Evolutionary conservation across 2,329 filamentous ascomycete genomes (phyloP).

Genomic region (Diplodia mutila): DNA sequence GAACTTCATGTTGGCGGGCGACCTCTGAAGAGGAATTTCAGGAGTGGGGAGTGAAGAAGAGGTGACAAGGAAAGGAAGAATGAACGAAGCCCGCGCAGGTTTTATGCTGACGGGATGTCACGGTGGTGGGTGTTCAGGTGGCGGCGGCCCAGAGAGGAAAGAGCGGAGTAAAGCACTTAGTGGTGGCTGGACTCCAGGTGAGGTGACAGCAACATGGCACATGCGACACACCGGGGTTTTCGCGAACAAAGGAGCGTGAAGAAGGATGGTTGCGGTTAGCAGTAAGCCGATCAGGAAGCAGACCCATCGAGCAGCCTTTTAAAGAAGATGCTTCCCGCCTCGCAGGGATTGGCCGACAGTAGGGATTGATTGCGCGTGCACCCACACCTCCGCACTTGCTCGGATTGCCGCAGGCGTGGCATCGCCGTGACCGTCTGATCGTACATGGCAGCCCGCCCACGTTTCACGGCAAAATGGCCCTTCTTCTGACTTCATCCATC

Average conservation of each 20-base stretch:
- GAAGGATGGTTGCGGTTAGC: constrained; percentile 16
- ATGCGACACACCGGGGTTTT: constrained; percentile 1
- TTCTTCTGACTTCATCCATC: constrained; percentile 4
- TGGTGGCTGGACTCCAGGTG: constrained; percentile 16
- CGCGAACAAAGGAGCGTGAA: constrained; percentile 16
- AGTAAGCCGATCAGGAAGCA: constrained; percentile 1
- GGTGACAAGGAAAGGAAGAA: not conserved
- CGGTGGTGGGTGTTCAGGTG: not conserved
- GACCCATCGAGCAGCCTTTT: constrained; percentile 5
- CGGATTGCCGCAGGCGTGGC: constrained; percentile 1
- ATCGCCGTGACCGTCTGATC: not conserved
- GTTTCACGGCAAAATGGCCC: constrained; percentile 14
- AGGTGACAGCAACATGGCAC: constrained; percentile 9
- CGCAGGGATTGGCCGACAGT: not conserved
- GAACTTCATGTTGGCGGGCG: constrained; percentile 11
- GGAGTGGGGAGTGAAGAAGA: not conserved
- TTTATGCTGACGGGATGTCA: not conserved
- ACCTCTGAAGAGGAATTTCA: not conserved
- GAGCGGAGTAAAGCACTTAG: constrained; percentile 12
- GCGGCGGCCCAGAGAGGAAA: constrained; percentile 1
- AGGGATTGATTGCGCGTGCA: not conserved
- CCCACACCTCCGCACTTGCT: constrained; percentile 2
- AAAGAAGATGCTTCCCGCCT: not conserved
- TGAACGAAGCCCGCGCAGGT: not conserved
- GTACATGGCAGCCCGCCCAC: not conserved